A percentile compares a stretch with the other conserved stretches of the same genome.
Evolutionary conservation across 805 yeast species (phyloP).

Genomic region (Grigorovia transvaalensis): DNA sequence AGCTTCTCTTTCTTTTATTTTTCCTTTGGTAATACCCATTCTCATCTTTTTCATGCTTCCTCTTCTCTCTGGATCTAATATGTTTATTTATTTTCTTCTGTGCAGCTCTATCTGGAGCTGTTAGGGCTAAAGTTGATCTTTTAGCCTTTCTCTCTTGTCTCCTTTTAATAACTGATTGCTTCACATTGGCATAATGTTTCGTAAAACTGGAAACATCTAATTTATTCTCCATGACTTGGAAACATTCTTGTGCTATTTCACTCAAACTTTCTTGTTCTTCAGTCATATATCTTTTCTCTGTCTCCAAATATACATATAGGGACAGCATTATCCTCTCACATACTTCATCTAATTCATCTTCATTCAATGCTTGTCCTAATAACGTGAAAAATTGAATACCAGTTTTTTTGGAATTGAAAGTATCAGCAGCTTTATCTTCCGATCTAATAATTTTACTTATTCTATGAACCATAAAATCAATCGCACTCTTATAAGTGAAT

Average conservation of each 20-base stretch:
- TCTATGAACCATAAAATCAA: conserved; percentile 41
- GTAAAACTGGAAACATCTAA: conserved; percentile 66
- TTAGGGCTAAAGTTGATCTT: conserved; percentile 63
- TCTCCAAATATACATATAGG: conserved; percentile 38
- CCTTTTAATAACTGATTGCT: conserved; percentile 45
- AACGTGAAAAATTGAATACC: conserved; percentile 64
- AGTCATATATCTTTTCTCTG: conserved; percentile 22
- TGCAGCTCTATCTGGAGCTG: conserved; percentile 76
- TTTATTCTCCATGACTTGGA: conserved; percentile 54
- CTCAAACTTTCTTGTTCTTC: conserved; percentile 43
- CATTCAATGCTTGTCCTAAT: conserved; percentile 40
- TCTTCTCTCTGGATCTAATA: conserved; percentile 61
- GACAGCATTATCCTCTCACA: conserved; percentile 46
- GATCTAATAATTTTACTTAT: conserved; percentile 54
- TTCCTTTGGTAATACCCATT: conserved; percentile 65
- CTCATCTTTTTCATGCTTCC: conserved; percentile 64
- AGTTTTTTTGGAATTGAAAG: conserved; percentile 52
- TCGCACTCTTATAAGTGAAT: conserved; percentile 16
- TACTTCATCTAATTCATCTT: conserved; percentile 32
- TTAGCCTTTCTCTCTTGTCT: conserved; percentile 69
- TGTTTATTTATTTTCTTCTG: conserved; percentile 68
- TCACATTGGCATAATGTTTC: conserved; percentile 50
- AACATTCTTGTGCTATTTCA: conserved; percentile 50
- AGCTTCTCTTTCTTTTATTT: conserved; percentile 34
- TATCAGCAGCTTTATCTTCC: conserved; percentile 46